Evolutionary conservation across 129 eudicot species (phyloP), one percentile per base, ranked within the genome.

Genomic region (Helichrysum umbraculigerum): DNA sequence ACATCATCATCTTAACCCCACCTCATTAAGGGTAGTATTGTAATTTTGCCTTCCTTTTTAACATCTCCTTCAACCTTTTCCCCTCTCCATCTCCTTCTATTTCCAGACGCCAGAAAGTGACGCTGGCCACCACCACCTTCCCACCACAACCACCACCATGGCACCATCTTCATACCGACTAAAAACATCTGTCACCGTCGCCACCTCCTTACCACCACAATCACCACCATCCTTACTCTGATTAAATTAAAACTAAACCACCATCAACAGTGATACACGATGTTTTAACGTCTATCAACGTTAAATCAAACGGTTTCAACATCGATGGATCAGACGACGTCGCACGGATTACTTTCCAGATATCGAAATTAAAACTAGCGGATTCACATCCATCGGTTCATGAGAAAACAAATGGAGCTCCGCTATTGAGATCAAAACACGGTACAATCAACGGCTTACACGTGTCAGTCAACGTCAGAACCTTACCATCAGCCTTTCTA

Each of bases 361-460:
- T 94, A 73, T 91, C 92, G 71, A 91, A 94, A 60, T 94, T 84
- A 73, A 39, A 89, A 73, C 97, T 86, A 17, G 81, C 72, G 30
- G 94, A 87, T 73, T 86, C 94, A 4, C 79, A 63, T 2, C 97
- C 99, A 62, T 90, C 99, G 52, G 99, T 97, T 41, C 96, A 83
- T 1, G 99, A 94, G 86, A 94, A 94, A 15, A 94, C 99, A 47
- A 94, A 94, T 58, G 99, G 99, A 42, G 97, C 99, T 9, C 93
- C 78, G 74, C 84, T 94, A 70, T 82, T 85, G 17, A 91, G 77
- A 64, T 94, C 99, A 37, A 78, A 94, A 86, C 99, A 94, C 1
- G 99, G 99, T 2, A 94, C 82, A 8, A 94, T 94, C 11, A 91
- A 70, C 9, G 99, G 97, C 89, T 94, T 94, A 81, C 96, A 91